Conservation (phyloP, 2,329 filamentous ascomycete species). For the Fusarium sp. region DNA sequence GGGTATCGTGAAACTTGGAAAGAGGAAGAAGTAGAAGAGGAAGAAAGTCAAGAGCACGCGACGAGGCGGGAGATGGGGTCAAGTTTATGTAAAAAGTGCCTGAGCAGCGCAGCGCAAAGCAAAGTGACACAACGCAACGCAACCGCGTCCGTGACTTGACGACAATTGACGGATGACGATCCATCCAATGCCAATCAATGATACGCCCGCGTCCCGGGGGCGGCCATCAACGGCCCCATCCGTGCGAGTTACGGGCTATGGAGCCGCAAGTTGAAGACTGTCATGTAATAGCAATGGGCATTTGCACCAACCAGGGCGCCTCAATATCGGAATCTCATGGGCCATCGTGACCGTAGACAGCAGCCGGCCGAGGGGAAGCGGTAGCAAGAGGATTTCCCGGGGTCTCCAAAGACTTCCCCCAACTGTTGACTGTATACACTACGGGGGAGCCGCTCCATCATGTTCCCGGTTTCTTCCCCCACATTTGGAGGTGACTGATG, state of each 20-base stretch:
- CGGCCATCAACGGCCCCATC: conserved; percentile 39
- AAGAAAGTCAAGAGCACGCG: conserved; percentile 30
- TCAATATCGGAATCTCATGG: conserved; percentile 40
- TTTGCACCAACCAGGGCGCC: conserved; percentile 35
- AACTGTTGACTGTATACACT: conserved; percentile 18
- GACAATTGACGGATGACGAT: conserved; percentile 32
- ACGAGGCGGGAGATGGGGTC: conserved; percentile 35
- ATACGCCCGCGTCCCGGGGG: conserved; percentile 30
- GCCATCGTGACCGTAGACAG: conserved; percentile 40
- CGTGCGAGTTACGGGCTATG: conserved; percentile 7
- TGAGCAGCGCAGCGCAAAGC: conserved; percentile 4
- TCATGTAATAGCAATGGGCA: conserved; percentile 19
- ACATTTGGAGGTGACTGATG: conserved; percentile 34
- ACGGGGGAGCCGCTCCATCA: conserved; percentile 37
- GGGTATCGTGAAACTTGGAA: conserved; percentile 31
- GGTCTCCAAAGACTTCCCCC: conserved; percentile 30
- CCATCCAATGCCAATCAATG: conserved; percentile 45
- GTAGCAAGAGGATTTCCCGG: conserved; percentile 55
- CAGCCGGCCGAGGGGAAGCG: conserved; percentile 49
- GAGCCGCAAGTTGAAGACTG: conserved; percentile 38
- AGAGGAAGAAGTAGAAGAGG: conserved; percentile 20
- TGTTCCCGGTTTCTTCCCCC: conserved; percentile 46
- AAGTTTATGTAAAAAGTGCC: conserved; percentile 29
- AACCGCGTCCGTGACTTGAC: conserved; percentile 36
- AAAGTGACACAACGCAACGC: background rate